Percentiles rank a stretch among this genome's conserved stretches.
Evolutionary conservation across 1,284 basidiomycete species (phyloP).

Genomic region (Rhodotorula sp.): DNA sequence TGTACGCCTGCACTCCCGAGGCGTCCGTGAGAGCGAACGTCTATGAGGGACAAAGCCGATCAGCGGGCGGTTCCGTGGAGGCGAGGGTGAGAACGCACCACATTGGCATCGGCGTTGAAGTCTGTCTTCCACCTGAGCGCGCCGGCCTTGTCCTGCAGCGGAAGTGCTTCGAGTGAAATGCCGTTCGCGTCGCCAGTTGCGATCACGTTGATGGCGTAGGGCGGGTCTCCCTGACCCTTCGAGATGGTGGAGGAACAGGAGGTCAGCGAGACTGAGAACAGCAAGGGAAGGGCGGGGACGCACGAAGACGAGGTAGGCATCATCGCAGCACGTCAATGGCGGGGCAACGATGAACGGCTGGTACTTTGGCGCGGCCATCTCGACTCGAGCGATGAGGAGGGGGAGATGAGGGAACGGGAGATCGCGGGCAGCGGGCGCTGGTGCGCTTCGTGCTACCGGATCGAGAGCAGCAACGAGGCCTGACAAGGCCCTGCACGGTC

Average conservation of each 20-base stretch:
- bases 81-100: constrained; percentile 14
- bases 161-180: constrained; percentile 20
- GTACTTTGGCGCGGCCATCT: constrained; percentile 9
- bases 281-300: background rate
- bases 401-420: background rate
- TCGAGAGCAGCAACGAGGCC: too few species aligned
- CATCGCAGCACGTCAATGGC: constrained; percentile 25
- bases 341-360: constrained; percentile 25
- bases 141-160: background rate
- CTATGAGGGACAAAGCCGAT: background rate
- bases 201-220: constrained; percentile 24
- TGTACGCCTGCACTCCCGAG: constrained; percentile 9
- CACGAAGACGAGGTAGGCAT: constrained; percentile 28
- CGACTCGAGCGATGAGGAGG: background rate
- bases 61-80: background rate
- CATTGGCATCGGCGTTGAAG: constrained; percentile 28
- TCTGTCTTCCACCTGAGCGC: constrained; percentile 14
- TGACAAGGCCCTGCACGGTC: too few species aligned
- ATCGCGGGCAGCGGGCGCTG: background rate
- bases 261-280: background rate
- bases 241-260: background rate
- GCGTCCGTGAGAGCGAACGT: constrained; percentile 25
- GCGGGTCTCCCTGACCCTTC: constrained; percentile 27
- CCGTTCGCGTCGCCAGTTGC: constrained; percentile 11
- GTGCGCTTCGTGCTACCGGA: too few species aligned